phyloP scores from a whole-genome alignment of 495 filamentous ascomycete species.

The Xylaria castorea region DNA sequence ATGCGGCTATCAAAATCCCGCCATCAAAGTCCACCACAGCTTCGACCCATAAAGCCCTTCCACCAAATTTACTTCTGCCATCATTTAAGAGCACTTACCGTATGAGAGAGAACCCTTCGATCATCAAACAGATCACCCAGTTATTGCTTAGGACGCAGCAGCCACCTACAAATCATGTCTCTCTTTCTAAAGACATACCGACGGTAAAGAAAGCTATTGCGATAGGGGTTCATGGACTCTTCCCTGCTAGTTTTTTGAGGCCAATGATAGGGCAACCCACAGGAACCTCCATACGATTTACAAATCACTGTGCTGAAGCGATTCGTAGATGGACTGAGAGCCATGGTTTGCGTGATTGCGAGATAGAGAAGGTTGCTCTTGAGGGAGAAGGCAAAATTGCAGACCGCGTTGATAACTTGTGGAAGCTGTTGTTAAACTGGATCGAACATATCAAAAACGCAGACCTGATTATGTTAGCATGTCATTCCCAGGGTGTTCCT shows the following conservation, averaged over 20 bases:
- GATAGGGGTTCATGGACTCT: constrained; percentile 94
- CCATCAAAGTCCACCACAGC: constrained; percentile 38
- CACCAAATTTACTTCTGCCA: constrained; percentile 72
- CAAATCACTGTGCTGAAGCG: constrained; percentile 82
- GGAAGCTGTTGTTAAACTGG: constrained; percentile 95
- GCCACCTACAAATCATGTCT: constrained; percentile 70
- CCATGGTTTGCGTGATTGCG: constrained; percentile 66
- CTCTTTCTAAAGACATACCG: constrained; percentile 69
- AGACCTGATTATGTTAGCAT: constrained; percentile 87
- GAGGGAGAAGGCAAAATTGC: constrained; percentile 98
- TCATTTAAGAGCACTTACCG: constrained; percentile 72
- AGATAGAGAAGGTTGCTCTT: constrained; percentile 89
- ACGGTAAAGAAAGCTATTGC: constrained; percentile 83
- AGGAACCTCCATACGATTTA: constrained; percentile 92
- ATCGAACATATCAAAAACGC: constrained; percentile 86
- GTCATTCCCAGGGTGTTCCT: constrained; percentile 94
- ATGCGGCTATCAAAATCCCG: constrained; percentile 37
- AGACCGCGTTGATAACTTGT: constrained; percentile 87
- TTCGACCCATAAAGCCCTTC: constrained; percentile 40
- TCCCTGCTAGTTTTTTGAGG: constrained; percentile 83
- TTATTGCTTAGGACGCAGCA: constrained; percentile 68
- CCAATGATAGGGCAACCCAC: constrained; percentile 92
- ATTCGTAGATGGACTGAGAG: constrained; percentile 80
- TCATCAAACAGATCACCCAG: constrained; percentile 73
- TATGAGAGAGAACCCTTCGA: constrained; percentile 69